A percentile compares a stretch with the other conserved stretches of the same genome.
phyloP scores from a whole-genome alignment of 176 grass and related monocot genomes.

The Oryza punctata region DNA sequence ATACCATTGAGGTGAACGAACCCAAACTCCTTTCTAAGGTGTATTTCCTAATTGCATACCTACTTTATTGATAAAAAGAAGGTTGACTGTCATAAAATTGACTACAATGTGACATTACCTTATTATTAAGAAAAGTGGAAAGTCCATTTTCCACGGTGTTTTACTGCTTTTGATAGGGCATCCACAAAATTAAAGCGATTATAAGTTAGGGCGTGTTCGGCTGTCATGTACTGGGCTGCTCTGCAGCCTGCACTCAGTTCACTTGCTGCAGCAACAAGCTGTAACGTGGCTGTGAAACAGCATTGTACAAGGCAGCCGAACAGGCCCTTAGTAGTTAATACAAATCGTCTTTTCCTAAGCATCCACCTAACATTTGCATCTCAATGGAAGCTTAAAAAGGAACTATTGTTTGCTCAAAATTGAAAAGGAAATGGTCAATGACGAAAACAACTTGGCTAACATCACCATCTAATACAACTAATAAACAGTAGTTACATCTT shows the following conservation, averaged over 20 bases:
- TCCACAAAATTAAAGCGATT: constrained; percentile 12
- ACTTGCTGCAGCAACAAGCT: too few relatives aligned
- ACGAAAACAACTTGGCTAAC: not conserved
- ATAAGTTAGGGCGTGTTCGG: too few relatives aligned
- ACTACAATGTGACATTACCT: not conserved
- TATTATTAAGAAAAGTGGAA: not conserved
- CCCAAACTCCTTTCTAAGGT: not conserved
- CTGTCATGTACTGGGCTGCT: too few relatives aligned
- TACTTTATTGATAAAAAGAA: constrained; percentile 20
- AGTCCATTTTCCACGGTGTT: not conserved
- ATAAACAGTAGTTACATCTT: not conserved
- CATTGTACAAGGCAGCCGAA: too few relatives aligned
- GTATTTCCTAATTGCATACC: not conserved
- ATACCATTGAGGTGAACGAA: not conserved
- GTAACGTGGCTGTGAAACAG: too few relatives aligned
- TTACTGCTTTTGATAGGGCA: not conserved
- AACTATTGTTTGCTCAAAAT: not conserved
- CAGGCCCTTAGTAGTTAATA: not conserved
- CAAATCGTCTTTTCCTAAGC: not conserved
- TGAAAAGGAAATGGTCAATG: not conserved
- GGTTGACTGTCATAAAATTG: constrained; percentile 6
- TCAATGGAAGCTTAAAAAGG: not conserved
- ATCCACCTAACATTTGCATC: not conserved
- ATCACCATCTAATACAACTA: constrained; percentile 8
- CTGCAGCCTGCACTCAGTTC: too few relatives aligned